Evolutionary conservation across 1,284 basidiomycete species (phyloP), one percentile per base, ranked within the genome.

Genomic region (Moniliella sp.): DNA sequence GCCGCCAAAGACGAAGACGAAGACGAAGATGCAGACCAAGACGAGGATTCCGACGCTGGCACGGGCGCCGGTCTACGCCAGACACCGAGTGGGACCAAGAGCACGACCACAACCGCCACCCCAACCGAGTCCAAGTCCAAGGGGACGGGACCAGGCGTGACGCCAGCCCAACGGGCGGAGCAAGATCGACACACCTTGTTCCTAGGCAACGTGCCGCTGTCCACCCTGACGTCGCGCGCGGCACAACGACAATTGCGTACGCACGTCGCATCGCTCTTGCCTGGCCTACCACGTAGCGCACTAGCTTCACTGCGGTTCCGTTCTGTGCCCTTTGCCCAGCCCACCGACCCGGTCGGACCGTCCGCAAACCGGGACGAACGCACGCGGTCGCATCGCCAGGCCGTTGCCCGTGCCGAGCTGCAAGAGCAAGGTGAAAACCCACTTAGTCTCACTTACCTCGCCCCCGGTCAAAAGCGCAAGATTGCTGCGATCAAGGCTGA

Each of bases 401-500:
- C 64, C 15, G 43, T 61, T 32, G 58, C 57, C 15, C 47, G 39
- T n/a, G 43, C 61, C 32, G 59, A 61, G 33, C 57, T 65, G 63
- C 42, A 50, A 29, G 33, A 35, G 8, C 21, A n/a, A 7, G 21
- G 21, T 7, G 38, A 37, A 13, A 13, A 28, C 15, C 19, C 29
- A 5, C 36, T 34, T 0, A 19, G 28, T 7, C 21, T 28, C n/a
- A 12, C 45, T 25, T 81, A 71, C 57, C 69, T 91, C 33, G 80
- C 73, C 12, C 68, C 79, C 0, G 70, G 70, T 35, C 79, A 93
- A 61, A 94, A 93, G 67, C 80, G 88, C 62, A 79, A 78, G 48
- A 75, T 94, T 25, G 81, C 84, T 0, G 91, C 83, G 58, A 91
- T 94, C 61, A 82, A 83, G 54, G 74, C 76, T 37, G 79, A 86